These are phyloP conservation scores for Nakaseomyces sp. DNA, from an alignment of 1,139 yeast genomes.

Conservation along the genomic window DNA sequence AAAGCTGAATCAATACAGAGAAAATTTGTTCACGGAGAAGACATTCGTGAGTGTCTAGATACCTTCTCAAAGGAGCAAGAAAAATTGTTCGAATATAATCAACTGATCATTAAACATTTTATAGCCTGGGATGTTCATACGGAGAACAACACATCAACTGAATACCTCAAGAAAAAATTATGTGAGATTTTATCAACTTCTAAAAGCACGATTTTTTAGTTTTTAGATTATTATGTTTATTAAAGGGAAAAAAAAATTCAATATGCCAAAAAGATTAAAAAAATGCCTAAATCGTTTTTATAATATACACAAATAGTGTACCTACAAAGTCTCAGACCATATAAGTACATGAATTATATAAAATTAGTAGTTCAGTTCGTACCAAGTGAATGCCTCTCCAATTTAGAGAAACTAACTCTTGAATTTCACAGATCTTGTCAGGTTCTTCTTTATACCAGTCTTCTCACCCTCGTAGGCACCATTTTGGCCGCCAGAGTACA, in stretches of 20 bases:
- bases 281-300: not conserved
- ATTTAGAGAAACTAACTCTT: constrained; percentile 11
- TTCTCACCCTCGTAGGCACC: constrained; percentile 90
- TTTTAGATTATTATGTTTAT: too few species aligned
- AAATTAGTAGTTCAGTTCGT: too few species aligned
- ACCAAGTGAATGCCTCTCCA: too few species aligned
- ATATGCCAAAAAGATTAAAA: too few species aligned
- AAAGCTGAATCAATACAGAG: constrained; percentile 28
- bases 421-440: constrained; percentile 78
- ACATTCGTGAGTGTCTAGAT: constrained; percentile 18
- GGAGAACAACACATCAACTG: constrained; percentile 6
- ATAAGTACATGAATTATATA: constrained; percentile 2
- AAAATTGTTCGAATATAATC: constrained; percentile 16
- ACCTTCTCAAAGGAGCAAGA: constrained; percentile 17
- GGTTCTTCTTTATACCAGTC: constrained; percentile 94
- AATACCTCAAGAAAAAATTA: constrained; percentile 4
- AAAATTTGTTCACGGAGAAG: constrained; percentile 16
- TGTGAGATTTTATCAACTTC: not conserved
- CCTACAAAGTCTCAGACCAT: not conserved
- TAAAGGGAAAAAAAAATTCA: too few species aligned
- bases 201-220: not conserved
- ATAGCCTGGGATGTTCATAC: constrained; percentile 29
- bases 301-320: not conserved
- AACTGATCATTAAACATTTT: constrained; percentile 27
- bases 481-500: constrained; percentile 59